Evolutionary conservation across 345 rosid genomes (phyloP), one percentile per base, ranked within the genome.

Genomic region (Arabis hirsuta): DNA sequence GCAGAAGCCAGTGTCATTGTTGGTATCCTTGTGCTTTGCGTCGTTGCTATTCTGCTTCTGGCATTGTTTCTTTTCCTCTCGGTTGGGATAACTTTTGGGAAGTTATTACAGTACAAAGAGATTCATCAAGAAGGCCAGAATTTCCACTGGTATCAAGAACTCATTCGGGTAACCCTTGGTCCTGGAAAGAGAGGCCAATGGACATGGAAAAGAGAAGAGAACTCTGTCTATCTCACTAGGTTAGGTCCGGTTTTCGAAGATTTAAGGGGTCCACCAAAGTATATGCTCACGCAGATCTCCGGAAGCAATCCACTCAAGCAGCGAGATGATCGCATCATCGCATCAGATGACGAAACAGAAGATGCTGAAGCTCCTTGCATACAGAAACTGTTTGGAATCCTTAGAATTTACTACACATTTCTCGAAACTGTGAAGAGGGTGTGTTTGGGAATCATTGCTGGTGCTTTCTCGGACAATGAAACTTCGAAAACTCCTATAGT

Each of bases 101-200:
- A 89, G 83, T 78, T 94, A 57, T 88, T 94, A 68, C 95, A 86
- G 76, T 94, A 94, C 80, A 94, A 94, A 85, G 97, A 94, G 77
- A 87, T 91, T 63, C 98, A 89, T 70, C 91, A 80, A 78, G 98
- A 83, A 87, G 96, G 92, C 47, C 84, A 79, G 77, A 82, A 12
- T 53, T 86, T 85, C 73, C 96, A 88, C 65, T 94, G 98, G 98
- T 91, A 88, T 73, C 98, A 88, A 69, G 98, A 94, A 9, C 73
- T 94, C 51, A 62, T 89, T 60, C 80, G 97, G 16, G 88, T 91
- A 60, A 89, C 97, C 3, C 85, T 94, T 27, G 97, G 97, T 46
- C 98, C 98, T 6, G 97, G 98, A 12, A 94, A 89, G 65, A 82
- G 90, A 84, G 97, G 98, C 43, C 98, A 94, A 46, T 91, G 98